phyloP scores from a whole-genome alignment of 73 alveolate species.

The Effrenium voratum region DNA sequence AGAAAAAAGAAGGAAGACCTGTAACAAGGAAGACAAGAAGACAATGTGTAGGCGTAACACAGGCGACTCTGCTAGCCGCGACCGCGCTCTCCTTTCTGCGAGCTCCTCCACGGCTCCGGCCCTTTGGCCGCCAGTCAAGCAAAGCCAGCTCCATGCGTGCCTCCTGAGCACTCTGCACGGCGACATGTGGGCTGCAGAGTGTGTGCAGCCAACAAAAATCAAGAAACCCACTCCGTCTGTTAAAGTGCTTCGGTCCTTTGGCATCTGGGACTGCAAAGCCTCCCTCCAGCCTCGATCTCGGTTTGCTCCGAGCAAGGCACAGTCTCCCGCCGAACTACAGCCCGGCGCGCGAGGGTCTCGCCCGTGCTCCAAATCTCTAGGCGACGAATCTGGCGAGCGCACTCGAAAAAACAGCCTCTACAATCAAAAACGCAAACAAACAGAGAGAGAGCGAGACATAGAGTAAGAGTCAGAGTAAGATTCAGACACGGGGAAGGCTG shows the following conservation, averaged over 20 bases:
- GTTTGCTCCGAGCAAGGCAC: not conserved
- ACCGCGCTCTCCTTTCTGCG: conserved; percentile 12
- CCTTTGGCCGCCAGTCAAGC: conserved; percentile 81
- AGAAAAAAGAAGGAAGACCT: not conserved
- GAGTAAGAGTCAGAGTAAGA: too few species aligned
- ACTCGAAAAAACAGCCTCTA: too few species aligned
- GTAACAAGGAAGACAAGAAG: not conserved
- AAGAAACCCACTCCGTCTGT: not conserved
- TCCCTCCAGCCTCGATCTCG: conserved; percentile 61
- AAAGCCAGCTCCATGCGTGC: not conserved
- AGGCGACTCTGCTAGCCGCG: not conserved
- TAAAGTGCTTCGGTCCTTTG: too few species aligned
- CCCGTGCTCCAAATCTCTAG: conserved; percentile 70
- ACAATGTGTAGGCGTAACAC: not conserved
- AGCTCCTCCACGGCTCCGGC: conserved; percentile 81
- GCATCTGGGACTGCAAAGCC: conserved; percentile 62
- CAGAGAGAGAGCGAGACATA: too few species aligned
- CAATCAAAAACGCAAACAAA: too few species aligned
- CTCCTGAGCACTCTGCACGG: not conserved
- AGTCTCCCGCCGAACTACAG: too few species aligned
- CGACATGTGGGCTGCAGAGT: not conserved
- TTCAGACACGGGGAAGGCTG: not conserved
- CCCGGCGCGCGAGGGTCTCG: not conserved
- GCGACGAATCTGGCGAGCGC: conserved; percentile 33
- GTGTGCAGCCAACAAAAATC: not conserved